Base-by-base conservation (phyloP, 2,329 filamentous ascomycete species). In the Ophiostoma angusticollis region DNA sequence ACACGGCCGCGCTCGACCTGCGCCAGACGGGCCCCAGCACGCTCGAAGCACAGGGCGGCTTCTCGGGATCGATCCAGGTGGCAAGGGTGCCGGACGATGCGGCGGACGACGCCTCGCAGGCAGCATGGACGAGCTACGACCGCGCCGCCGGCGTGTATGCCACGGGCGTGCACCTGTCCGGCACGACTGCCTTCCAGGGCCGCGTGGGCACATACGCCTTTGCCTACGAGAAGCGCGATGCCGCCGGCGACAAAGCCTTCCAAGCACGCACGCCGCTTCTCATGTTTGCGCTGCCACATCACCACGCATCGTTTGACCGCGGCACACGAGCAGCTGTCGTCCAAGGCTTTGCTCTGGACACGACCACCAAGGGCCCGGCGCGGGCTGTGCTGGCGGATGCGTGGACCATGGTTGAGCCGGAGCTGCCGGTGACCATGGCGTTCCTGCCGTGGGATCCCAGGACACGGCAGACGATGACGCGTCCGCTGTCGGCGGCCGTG, bases 251-350 rank as follows among this genome's bases (percentile, higher is more conserved):
- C 21, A n/a, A 29, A 3, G n/a, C 27, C 4, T 37, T 42, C 6
- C 9, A 23, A 27, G 35, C 35, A 4, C 6, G 21, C 11, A 22
- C 72, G 13, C 70, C 65, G 43, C 64, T 94, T 17, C 65, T 91
- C 46, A 91, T 93, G 78, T 95, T 82, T 55, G 84, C 83, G 13
- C 63, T 98, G 34, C 85, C 87, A 17, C 91, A 96, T 56, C 91
- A 96, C 49, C 55, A 84, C 3, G 64, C 75, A 23, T 85, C 83
- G 0, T 87, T 96, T 44, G 74, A 84, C 47, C 49, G 57, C 1
- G 58, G 58, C 1, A 75, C 71, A 2, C 52, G 48, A 25, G 74
- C 74, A 8, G 61, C 60, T 9, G 60, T 64, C 18, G 17, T 33
- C 19, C 63, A 65, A 7, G 72, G 62, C 5, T 55, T 91, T 2